phyloP scores from a whole-genome alignment of 2,329 filamentous ascomycete species.

The Paraconiothyrium sp. region DNA sequence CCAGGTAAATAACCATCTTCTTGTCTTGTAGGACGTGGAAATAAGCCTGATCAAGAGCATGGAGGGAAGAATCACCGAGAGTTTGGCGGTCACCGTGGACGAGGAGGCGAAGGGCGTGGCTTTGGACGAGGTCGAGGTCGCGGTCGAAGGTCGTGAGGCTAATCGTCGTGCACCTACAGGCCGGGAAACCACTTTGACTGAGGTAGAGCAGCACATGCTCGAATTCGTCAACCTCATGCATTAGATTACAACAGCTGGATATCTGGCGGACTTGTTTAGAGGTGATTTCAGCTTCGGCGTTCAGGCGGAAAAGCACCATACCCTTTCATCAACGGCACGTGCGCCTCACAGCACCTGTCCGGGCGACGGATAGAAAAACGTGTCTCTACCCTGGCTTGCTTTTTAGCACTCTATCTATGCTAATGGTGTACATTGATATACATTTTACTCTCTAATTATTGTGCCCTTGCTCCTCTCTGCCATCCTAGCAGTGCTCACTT shows the following conservation, averaged over 20 bases:
- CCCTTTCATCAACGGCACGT: conserved; percentile 24
- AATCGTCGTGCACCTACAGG: conserved; percentile 9
- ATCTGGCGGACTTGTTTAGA: background rate
- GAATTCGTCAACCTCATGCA: background rate
- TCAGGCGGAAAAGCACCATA: conserved; percentile 32
- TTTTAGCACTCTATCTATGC: background rate
- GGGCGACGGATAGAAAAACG: conserved; percentile 6
- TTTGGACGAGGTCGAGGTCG: conserved; percentile 4
- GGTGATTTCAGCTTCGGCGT: conserved; percentile 12
- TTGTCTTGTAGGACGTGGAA: conserved; percentile 9
- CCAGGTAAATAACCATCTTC: background rate
- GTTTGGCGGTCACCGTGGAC: conserved; percentile 3
- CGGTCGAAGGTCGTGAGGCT: conserved; percentile 1
- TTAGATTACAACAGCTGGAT: background rate
- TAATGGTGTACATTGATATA: conserved; percentile 12
- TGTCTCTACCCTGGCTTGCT: background rate
- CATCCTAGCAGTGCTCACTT: background rate
- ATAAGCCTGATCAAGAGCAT: background rate
- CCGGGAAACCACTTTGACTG: background rate
- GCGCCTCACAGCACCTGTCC: conserved; percentile 9
- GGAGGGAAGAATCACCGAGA: background rate
- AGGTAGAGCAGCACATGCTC: background rate
- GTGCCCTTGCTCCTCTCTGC: background rate
- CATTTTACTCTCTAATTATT: background rate
- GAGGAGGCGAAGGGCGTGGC: conserved; percentile 1